Base-by-base conservation (phyloP, 495 filamentous ascomycete species). In the Elasticomyces elasticus region DNA sequence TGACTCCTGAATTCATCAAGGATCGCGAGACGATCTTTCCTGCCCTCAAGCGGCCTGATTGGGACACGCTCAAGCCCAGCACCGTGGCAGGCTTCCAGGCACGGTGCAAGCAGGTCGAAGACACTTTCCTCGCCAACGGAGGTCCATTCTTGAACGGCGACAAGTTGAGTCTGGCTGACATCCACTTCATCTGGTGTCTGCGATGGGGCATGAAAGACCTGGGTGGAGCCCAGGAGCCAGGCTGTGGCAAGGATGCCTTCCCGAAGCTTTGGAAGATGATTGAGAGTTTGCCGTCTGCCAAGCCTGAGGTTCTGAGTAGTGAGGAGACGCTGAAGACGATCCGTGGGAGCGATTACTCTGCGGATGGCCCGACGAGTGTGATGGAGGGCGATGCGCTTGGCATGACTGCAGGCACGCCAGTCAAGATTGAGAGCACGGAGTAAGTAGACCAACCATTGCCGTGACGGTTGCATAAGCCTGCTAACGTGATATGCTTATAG, bases 11-110 rank as follows among this genome's bases (percentile, higher is more conserved):
- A 4, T 61, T 63, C 41, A 50, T 57, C 38, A 59, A 62, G 43
- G 62, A 64, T 40, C 54, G 62, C 40, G 24, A 48, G 28, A 62
- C 47, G 25, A 59, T 64, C 30, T 64, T 64, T 31, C 62, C 62
- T 2, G 28, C 45, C 12, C 13, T 64, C 23, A 48, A 19, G 20
- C 55, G 62, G 9, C 38, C 38, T 27, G 59, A 64, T 28, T 35
- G 49, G 25, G 40, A 22, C n/a, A 35, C 20, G 5, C 35, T 64
- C 31, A 37, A 49, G 2, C 59, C 62, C 0, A 52, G 45, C 35
- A 52, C 50, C 12, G 31, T 64, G 1, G 59, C 51, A 0, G 48
- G 45, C n/a, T 51, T 64, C 20, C 51, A 28, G 28, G 27, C 42
- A 15, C 43, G 48, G 5, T 35, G 33, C 15, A 24, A n/a, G 28